Conservation (phyloP, 495 filamentous ascomycete species). For the Penicillium fimorum region DNA sequence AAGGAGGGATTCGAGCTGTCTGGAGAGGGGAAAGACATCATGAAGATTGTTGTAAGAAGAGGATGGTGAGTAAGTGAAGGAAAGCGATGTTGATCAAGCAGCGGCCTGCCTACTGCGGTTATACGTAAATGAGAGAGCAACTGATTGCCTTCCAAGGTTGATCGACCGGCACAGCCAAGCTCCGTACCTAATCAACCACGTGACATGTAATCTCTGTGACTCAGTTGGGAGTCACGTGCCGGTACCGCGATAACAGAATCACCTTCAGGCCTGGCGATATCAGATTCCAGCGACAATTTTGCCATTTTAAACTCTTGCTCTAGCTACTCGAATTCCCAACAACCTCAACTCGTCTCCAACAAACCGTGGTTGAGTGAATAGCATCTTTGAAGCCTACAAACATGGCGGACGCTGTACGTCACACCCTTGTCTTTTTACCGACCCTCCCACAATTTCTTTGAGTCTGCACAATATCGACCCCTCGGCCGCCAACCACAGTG, state of each 20-base stretch:
- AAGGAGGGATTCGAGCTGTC: constrained; percentile 43
- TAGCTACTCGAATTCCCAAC: neutral
- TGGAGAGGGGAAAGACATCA: constrained; percentile 31
- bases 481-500: constrained; percentile 21
- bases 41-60: constrained; percentile 13
- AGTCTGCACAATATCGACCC: constrained; percentile 27
- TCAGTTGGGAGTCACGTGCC: constrained; percentile 27
- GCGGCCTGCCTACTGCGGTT: constrained; percentile 43
- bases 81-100: constrained; percentile 25
- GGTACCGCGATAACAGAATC: constrained; percentile 38
- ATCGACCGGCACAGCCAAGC: constrained; percentile 10
- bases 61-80: constrained; percentile 8
- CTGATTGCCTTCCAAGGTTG: constrained; percentile 5
- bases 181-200: constrained; percentile 9
- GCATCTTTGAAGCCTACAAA: constrained; percentile 20
- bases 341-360: neutral
- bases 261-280: constrained; percentile 32
- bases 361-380: constrained; percentile 20
- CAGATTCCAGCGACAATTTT: constrained; percentile 25
- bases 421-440: constrained; percentile 42
- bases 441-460: constrained; percentile 48
- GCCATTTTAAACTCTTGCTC: constrained; percentile 16
- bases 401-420: constrained; percentile 56
- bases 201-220: constrained; percentile 21
- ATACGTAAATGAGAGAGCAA: constrained; percentile 26